Percentiles rank a stretch among this genome's conserved stretches.
phyloP scores from a whole-genome alignment of 1,139 yeast genomes.

The Yamadazyma spencermartinsiae region DNA sequence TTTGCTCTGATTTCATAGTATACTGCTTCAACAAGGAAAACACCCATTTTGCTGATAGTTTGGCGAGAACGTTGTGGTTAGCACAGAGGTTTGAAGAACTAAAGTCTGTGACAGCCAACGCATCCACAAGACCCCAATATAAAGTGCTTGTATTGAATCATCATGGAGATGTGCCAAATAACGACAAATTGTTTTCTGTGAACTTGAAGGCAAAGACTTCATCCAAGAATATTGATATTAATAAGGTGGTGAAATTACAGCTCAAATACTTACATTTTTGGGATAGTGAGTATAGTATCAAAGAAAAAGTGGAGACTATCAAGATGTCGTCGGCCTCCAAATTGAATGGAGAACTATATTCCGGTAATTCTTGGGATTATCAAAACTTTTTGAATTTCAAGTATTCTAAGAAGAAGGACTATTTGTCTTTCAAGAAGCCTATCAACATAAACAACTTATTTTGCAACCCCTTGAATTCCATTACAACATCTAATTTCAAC shows the following conservation, averaged over 20 bases:
- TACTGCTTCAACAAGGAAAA: slow-evolving; percentile 49
- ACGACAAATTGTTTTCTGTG: slow-evolving; percentile 9
- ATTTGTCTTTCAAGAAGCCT: slow-evolving; percentile 8
- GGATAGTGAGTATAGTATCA: slow-evolving; percentile 70
- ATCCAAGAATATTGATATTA: slow-evolving; percentile 14
- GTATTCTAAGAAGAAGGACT: slow-evolving; percentile 20
- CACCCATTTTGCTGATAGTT: slow-evolving; percentile 21
- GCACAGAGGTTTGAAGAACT: slow-evolving; percentile 48
- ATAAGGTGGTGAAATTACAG: slow-evolving; percentile 13
- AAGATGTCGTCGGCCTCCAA: slow-evolving; percentile 81
- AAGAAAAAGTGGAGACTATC: slow-evolving; percentile 79
- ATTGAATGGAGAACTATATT: slow-evolving; percentile 61
- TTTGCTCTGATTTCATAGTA: slow-evolving; percentile 67
- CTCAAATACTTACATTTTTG: slow-evolving; percentile 32
- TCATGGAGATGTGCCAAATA: slow-evolving; percentile 3
- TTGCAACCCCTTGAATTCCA: slow-evolving; percentile 53
- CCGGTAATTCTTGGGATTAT: slow-evolving; percentile 68
- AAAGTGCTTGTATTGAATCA: slow-evolving; percentile 19
- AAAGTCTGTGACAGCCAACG: slow-evolving; percentile 2
- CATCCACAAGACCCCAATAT: slow-evolving; percentile 8
- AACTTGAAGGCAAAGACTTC: slow-evolving; percentile 11
- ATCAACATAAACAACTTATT: slow-evolving; percentile 33
- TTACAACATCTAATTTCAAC: slow-evolving; percentile 33
- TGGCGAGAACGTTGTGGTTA: slow-evolving; percentile 52
- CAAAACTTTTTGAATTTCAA: slow-evolving; percentile 33